Evolutionary conservation across 306 rosid genomes (phyloP).

Genomic region (Medicago arabica): DNA sequence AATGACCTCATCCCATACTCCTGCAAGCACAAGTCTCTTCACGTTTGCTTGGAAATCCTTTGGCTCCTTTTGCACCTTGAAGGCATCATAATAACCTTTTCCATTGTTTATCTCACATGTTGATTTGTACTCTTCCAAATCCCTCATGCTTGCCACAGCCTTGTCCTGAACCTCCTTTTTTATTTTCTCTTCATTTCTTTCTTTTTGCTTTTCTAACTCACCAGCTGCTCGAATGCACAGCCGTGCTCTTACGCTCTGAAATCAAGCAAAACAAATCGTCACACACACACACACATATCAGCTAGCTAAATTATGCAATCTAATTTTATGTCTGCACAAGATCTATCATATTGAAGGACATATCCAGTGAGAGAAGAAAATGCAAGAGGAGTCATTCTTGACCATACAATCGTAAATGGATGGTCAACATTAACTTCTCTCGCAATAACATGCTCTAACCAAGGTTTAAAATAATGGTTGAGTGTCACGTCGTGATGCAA

Average conservation of each 20-base stretch:
- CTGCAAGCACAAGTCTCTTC: constrained; percentile 66
- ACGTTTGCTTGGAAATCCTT: constrained; percentile 78
- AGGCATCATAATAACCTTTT: constrained; percentile 67
- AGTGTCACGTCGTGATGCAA: not conserved
- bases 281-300: not conserved
- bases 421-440: not conserved
- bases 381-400: not conserved
- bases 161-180: constrained; percentile 20
- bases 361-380: not conserved
- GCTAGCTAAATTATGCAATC: not conserved
- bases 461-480: not conserved
- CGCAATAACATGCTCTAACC: not conserved
- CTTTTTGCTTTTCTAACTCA: constrained; percentile 54
- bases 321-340: not conserved
- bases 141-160: constrained; percentile 20
- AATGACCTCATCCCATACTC: constrained; percentile 75
- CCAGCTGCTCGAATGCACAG: constrained; percentile 77
- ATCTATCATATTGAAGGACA: not conserved
- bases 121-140: constrained; percentile 46
- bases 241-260: constrained; percentile 70
- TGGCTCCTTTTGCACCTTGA: constrained; percentile 59
- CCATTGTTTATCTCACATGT: constrained; percentile 37
- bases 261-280: constrained; percentile 24
- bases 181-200: constrained; percentile 44
- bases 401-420: not conserved